Evolutionary conservation across 1,139 yeast species (phyloP).

Genomic region (Geotrichum europaeum): DNA sequence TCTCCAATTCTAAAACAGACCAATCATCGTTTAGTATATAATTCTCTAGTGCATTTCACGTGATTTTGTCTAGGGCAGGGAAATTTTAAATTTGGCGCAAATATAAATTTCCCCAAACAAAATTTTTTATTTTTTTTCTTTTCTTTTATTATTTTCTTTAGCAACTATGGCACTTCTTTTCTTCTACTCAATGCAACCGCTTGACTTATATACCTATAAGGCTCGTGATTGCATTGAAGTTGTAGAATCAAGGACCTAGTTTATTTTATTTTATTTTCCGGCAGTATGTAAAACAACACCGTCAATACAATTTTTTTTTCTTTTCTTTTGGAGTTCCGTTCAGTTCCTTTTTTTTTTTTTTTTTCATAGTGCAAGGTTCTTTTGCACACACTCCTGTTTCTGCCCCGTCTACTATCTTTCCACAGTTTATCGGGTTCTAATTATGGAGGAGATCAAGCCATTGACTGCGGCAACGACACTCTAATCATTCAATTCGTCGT

Average conservation of each 20-base stretch:
- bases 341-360: background rate
- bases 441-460: slow-evolving; percentile 10
- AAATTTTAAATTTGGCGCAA: too few relatives aligned
- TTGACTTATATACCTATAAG: background rate
- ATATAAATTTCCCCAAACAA: too few relatives aligned
- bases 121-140: too few relatives aligned
- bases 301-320: background rate
- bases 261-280: background rate
- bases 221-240: background rate
- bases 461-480: background rate
- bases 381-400: slow-evolving; percentile 7
- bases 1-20: too few relatives aligned
- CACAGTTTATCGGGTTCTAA: slow-evolving; percentile 13
- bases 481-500: slow-evolving; percentile 4
- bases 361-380: background rate
- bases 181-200: background rate
- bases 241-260: too few relatives aligned
- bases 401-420: slow-evolving; percentile 6
- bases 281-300: background rate
- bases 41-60: too few relatives aligned
- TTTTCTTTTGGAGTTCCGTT: background rate
- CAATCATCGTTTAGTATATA: too few relatives aligned
- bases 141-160: too few relatives aligned
- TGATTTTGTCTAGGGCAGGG: background rate
- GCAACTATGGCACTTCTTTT: background rate